Percentiles rank a stretch among this genome's conserved stretches.
Conservation (phyloP, 139 green algal genomes). For the Picocystis salinarum region DNA sequence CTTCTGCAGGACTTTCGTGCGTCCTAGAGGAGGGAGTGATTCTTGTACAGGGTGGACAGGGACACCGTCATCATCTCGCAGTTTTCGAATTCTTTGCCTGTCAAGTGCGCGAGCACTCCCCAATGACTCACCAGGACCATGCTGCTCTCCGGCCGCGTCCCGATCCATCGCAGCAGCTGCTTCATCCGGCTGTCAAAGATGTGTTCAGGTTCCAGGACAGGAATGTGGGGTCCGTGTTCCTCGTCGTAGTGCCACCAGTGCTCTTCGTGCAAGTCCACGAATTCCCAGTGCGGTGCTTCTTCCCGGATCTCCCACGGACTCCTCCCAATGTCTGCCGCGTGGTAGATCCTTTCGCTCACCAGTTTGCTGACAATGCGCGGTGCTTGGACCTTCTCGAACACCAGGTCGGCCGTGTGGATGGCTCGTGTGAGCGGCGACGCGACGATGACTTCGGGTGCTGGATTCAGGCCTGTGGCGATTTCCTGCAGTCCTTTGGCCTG, state of each 20-base stretch:
- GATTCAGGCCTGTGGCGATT: too few relatives aligned
- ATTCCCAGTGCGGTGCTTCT: too few relatives aligned
- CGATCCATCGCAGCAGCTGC: slow-evolving; percentile 18
- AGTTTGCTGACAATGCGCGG: slow-evolving; percentile 18
- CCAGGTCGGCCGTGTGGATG: slow-evolving; percentile 33
- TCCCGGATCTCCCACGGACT: background rate
- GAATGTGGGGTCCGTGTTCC: too few relatives aligned
- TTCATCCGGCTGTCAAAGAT: slow-evolving; percentile 20
- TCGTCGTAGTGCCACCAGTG: too few relatives aligned
- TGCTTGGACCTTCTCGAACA: slow-evolving; percentile 14
- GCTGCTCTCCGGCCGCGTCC: slow-evolving; percentile 19
- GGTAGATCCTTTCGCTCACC: slow-evolving; percentile 21
- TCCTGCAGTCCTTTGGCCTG: too few relatives aligned
- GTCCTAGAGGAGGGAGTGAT: too few relatives aligned
- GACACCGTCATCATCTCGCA: slow-evolving; percentile 18
- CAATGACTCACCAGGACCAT: slow-evolving; percentile 34
- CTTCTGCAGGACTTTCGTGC: too few relatives aligned
- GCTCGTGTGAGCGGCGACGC: slow-evolving; percentile 32
- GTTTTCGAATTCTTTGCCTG: slow-evolving; percentile 17
- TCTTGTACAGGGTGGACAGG: too few relatives aligned
- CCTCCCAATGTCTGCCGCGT: slow-evolving; percentile 6
- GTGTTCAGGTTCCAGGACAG: slow-evolving; percentile 10
- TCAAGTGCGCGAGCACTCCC: slow-evolving; percentile 28
- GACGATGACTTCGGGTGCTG: slow-evolving; percentile 19
- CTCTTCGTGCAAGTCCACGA: too few relatives aligned